Evolutionary conservation across 2,329 filamentous ascomycete species (phyloP).

Genomic region (Cercospora canescens): DNA sequence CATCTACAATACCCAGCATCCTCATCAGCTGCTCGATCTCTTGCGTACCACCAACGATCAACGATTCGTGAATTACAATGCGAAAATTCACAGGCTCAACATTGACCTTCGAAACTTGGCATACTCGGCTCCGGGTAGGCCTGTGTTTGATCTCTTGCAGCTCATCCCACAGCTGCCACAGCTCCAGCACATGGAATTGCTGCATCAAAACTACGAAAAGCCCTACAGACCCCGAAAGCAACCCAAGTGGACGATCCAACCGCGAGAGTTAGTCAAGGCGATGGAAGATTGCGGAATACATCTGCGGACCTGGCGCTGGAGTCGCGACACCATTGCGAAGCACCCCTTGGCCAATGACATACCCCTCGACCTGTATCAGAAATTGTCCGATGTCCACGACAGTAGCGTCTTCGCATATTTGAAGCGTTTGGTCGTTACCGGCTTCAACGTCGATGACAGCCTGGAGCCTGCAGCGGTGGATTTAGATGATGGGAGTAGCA

Average conservation of each 20-base stretch:
- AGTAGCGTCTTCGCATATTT: conserved; percentile 54
- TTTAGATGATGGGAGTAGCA: not conserved
- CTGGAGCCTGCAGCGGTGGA: conserved; percentile 41
- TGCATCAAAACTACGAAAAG: conserved; percentile 67
- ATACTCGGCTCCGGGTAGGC: conserved; percentile 54
- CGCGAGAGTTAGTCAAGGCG: conserved; percentile 63
- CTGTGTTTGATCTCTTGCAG: conserved; percentile 56
- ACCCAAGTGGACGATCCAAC: conserved; percentile 65
- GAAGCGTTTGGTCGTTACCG: conserved; percentile 58
- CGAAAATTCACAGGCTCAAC: conserved; percentile 69
- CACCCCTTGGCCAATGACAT: conserved; percentile 12
- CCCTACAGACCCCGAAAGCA: conserved; percentile 62
- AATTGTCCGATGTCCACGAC: conserved; percentile 39
- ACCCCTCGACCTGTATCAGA: conserved; percentile 25
- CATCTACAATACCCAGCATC: conserved; percentile 30
- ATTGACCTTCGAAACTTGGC: conserved; percentile 65
- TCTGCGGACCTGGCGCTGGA: conserved; percentile 59
- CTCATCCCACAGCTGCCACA: conserved; percentile 66
- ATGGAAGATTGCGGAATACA: conserved; percentile 54
- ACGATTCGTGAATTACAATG: conserved; percentile 59
- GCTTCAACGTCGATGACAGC: conserved; percentile 33
- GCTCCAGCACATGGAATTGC: conserved; percentile 69
- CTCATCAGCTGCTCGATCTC: conserved; percentile 35
- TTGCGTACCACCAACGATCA: conserved; percentile 28
- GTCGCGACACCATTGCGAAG: conserved; percentile 31